Evolutionary conservation across 305 asterid genomes (phyloP).

Genomic region (Solanum hybrid): DNA sequence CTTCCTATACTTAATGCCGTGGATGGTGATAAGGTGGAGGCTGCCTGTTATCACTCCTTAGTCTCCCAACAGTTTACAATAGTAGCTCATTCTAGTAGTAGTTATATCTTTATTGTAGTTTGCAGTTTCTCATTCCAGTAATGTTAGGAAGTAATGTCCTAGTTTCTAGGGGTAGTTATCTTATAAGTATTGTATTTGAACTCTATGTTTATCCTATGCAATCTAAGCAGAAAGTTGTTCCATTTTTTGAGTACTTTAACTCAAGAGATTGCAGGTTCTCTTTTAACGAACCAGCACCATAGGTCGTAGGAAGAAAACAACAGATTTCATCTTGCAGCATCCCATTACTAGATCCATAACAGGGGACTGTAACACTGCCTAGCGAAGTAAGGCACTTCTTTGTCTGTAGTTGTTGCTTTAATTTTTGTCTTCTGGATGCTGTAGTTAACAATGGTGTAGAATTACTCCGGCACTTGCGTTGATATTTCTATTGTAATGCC

Average conservation of each 20-base stretch:
- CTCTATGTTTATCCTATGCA: not conserved
- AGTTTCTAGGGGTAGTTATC: not conserved
- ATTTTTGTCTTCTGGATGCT: conserved; percentile 3
- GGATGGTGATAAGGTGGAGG: conserved; percentile 68
- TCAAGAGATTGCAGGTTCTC: not conserved
- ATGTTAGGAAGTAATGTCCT: not conserved
- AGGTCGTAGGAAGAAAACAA: not conserved
- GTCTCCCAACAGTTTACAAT: not conserved
- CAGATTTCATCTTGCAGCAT: not conserved
- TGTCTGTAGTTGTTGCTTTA: conserved; percentile 20
- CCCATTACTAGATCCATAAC: not conserved
- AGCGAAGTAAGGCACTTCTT: conserved; percentile 19
- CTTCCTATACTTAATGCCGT: conserved; percentile 71
- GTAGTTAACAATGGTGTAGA: conserved; percentile 2
- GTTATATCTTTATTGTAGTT: not conserved
- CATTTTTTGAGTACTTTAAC: not conserved
- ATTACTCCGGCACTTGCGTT: not conserved
- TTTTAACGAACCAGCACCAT: not conserved
- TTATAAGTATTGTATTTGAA: not conserved
- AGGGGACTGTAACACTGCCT: conserved; percentile 10
- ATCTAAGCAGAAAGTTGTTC: not conserved
- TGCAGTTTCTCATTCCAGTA: not conserved
- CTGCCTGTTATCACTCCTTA: conserved; percentile 2
- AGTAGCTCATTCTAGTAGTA: not conserved
- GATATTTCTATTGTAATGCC: not conserved